phyloP scores from a whole-genome alignment of 306 rosid genomes.

The Rosa persica region DNA sequence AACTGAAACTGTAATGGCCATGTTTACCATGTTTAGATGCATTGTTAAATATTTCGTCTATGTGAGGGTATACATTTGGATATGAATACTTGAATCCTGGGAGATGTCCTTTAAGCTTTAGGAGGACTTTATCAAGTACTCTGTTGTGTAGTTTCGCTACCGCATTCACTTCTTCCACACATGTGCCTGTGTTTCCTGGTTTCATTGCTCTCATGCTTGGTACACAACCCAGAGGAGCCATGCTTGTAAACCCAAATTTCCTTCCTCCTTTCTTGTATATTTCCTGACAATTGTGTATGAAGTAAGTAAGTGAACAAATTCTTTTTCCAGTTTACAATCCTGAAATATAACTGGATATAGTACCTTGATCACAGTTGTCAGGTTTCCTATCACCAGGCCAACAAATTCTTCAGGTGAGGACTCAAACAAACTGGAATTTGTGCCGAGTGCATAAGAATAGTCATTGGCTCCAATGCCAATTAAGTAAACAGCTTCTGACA shows the following conservation, averaged over 20 bases:
- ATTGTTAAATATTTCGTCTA: slow-evolving; percentile 14
- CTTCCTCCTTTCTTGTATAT: slow-evolving; percentile 42
- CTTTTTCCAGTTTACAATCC: not conserved
- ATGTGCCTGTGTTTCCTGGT: slow-evolving; percentile 14
- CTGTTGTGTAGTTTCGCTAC: slow-evolving; percentile 25
- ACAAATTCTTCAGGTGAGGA: slow-evolving; percentile 21
- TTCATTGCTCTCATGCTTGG: slow-evolving; percentile 12
- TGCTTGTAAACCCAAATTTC: slow-evolving; percentile 34
- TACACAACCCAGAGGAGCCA: slow-evolving; percentile 24
- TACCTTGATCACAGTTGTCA: slow-evolving; percentile 33
- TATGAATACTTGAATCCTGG: slow-evolving; percentile 36
- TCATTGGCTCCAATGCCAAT: slow-evolving; percentile 40
- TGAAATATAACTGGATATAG: not conserved
- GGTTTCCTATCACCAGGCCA: slow-evolving; percentile 32
- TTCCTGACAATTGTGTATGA: slow-evolving; percentile 18
- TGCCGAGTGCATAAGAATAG: not conserved
- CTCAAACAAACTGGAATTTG: slow-evolving; percentile 24
- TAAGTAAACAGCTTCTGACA: slow-evolving; percentile 39
- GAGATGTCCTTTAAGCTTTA: slow-evolving; percentile 21
- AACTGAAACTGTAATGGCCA: not conserved
- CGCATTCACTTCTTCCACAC: slow-evolving; percentile 19
- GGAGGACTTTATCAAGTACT: slow-evolving; percentile 20
- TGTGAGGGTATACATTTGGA: slow-evolving; percentile 3
- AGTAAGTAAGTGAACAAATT: not conserved
- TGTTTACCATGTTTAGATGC: slow-evolving; percentile 34